A percentile compares a stretch with the other conserved stretches of the same genome.
These are phyloP conservation scores for Sporisorium scitamineum DNA, from an alignment of 1,284 basidiomycete species.

Conservation along the genomic window DNA sequence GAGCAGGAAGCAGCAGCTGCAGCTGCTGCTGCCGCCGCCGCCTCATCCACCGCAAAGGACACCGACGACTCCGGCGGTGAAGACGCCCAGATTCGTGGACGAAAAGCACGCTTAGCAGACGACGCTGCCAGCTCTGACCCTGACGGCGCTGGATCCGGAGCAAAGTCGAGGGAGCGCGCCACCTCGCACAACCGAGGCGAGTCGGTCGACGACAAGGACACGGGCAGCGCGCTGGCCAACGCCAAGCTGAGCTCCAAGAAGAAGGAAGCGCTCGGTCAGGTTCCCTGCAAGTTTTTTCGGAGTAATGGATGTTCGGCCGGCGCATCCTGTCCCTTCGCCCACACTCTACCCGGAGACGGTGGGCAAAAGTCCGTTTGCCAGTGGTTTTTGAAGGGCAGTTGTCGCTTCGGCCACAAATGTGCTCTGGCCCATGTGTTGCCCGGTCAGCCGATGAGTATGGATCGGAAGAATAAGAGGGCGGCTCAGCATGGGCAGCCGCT, in stretches of 20 bases:
- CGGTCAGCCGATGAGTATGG: constrained; percentile 86
- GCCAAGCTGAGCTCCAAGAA: constrained; percentile 68
- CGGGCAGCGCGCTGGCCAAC: constrained; percentile 63
- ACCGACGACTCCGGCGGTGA: constrained; percentile 9
- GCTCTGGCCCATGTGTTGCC: constrained; percentile 84
- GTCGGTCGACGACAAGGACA: constrained; percentile 49
- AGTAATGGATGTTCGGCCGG: constrained; percentile 81
- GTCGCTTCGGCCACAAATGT: constrained; percentile 98
- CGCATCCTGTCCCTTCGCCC: constrained; percentile 94
- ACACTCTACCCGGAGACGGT: constrained; percentile 72
- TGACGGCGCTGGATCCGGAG: constrained; percentile 17
- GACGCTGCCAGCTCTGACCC: constrained; percentile 28
- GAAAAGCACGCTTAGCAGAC: constrained; percentile 27
- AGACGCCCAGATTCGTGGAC: constrained; percentile 20
- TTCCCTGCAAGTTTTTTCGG: constrained; percentile 98
- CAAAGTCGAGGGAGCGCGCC: constrained; percentile 34
- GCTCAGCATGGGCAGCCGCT: constrained; percentile 75
- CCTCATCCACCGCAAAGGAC: constrained; percentile 7
- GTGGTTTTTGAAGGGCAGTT: constrained; percentile 89
- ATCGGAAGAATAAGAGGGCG: constrained; percentile 97
- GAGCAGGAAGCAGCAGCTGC: constrained; percentile 43
- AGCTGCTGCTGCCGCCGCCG: constrained; percentile 8
- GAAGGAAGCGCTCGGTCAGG: constrained; percentile 86
- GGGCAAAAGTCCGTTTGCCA: constrained; percentile 85
- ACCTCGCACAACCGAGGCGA: constrained; percentile 30